phyloP scores from a whole-genome alignment of 495 filamentous ascomycete species.

The Trichodelitschia bisporula region DNA sequence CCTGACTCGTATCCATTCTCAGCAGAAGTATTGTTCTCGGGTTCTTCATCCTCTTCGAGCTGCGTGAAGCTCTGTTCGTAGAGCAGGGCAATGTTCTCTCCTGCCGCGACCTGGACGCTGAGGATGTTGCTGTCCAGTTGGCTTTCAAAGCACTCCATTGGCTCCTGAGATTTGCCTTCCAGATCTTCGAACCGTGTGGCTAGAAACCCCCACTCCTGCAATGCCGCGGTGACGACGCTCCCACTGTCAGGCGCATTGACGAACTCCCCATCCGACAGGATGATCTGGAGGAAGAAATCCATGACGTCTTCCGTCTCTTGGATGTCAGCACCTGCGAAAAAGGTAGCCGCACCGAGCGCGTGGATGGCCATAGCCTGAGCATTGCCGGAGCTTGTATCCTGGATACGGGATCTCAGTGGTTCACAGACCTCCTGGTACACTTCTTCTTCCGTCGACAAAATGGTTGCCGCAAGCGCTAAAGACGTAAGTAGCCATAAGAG shows the following conservation, averaged over 20 bases:
- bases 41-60: constrained; percentile 15
- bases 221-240: constrained; percentile 55
- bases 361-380: constrained; percentile 57
- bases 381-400: too few relatives aligned
- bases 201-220: constrained; percentile 73
- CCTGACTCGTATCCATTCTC: not conserved
- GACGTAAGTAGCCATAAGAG: too few relatives aligned
- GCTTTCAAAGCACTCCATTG: constrained; percentile 71
- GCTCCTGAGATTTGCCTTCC: constrained; percentile 41
- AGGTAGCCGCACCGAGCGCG: constrained; percentile 42
- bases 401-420: constrained; percentile 44
- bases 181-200: constrained; percentile 66
- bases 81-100: constrained; percentile 71
- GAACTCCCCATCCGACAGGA: constrained; percentile 57
- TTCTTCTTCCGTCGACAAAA: too few relatives aligned
- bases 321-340: constrained; percentile 56
- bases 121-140: constrained; percentile 59
- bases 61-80: constrained; percentile 61
- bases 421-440: too few relatives aligned
- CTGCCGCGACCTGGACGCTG: constrained; percentile 62
- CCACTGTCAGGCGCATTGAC: constrained; percentile 52
- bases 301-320: constrained; percentile 51
- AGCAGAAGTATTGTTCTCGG: constrained; percentile 7
- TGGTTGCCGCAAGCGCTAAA: constrained; percentile 39
- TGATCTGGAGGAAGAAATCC: constrained; percentile 62